These are phyloP conservation scores for Ophiognomonia clavigignenti-juglandacearum DNA, from an alignment of 2,329 filamentous ascomycete species.

Conservation along the genomic window DNA sequence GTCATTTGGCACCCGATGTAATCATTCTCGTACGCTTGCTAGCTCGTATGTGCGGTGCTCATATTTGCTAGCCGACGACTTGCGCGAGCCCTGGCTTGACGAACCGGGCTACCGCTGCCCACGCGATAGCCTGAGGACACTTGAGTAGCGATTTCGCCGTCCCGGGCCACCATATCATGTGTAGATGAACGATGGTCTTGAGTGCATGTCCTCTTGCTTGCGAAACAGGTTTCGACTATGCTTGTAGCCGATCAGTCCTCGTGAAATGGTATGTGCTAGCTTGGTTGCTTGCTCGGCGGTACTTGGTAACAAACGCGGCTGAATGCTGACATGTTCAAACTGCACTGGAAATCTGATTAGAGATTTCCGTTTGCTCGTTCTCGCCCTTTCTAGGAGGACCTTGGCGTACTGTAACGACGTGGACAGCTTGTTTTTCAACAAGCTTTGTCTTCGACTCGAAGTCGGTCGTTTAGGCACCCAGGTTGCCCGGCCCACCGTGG, in stretches of 20 bases:
- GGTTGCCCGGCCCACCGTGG: constrained; percentile 46
- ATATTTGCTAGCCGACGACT: too few relatives aligned
- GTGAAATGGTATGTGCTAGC: not conserved
- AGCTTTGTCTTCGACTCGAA: constrained; percentile 20
- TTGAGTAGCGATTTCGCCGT: not conserved
- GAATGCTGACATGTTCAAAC: constrained; percentile 15
- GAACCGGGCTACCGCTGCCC: too few relatives aligned
- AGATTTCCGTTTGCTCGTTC: not conserved
- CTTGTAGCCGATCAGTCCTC: not conserved
- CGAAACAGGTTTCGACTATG: not conserved
- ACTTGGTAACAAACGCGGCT: constrained; percentile 2
- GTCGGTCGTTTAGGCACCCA: constrained; percentile 42
- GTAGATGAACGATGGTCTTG: not conserved
- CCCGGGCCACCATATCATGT: not conserved
- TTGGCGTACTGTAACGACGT: constrained; percentile 7
- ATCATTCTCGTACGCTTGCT: too few relatives aligned
- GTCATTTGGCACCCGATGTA: too few relatives aligned
- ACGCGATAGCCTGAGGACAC: not conserved
- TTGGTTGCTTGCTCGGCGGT: not conserved
- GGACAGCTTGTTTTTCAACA: constrained; percentile 5
- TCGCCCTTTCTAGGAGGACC: constrained; percentile 1
- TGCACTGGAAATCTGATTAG: constrained; percentile 11
- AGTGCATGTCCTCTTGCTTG: not conserved
- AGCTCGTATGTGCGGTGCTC: too few relatives aligned
- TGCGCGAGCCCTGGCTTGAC: too few relatives aligned